Base-by-base conservation (phyloP, 2,329 filamentous ascomycete species). In the Fusarium austroafricanum region DNA sequence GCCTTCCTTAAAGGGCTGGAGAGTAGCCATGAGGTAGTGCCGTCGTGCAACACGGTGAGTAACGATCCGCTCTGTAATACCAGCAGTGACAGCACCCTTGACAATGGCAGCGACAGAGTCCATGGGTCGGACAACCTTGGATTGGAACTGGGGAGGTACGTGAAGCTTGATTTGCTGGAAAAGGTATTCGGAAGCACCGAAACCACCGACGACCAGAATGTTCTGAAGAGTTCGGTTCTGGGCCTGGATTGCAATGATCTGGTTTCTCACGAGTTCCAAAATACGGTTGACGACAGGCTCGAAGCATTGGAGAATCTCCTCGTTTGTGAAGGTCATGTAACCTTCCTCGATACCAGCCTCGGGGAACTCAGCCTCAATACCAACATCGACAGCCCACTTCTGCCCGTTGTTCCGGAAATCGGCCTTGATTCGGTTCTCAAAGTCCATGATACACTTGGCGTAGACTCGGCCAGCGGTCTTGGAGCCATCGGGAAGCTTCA, bases 101-200 rank as follows among this genome's bases (percentile, higher is more conserved):
- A 98, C 96, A 73, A 99, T 99, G 68, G 96, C 96, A 42, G 96
- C 94, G 58, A 99, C 96, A 2, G 96, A 97, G 83, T 99, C 96
- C 96, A 98, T 98, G 57, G 96, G 96, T 55, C 96, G 90, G 40
- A 99, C 95, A 46, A 98, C 96, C 87, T 98, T 98, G 79, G 93
- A 91, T 83, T 98, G 95, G 85, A 97, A 99, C 79, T 98, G 96
- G 11, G 96, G 96, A 37, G 96, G 96, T 3, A 99, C 96, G 78
- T 98, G 96, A 44, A 98, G 90, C 82, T 97, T 97, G 84, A 99
- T 98, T 81, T 99, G 96, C 81, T 98, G 95, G 89, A 98, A 99
- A 62, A 99, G 90, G 78, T 98, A 98, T 81, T 99, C 96, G 10
- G 95, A 98, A 29, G 95, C 96, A 83, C 96, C 96, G 78, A 99